Percentiles rank a stretch among this genome's conserved stretches.
Conservation (phyloP, 2,329 filamentous ascomycete species). For the Colletotrichum agaves region DNA sequence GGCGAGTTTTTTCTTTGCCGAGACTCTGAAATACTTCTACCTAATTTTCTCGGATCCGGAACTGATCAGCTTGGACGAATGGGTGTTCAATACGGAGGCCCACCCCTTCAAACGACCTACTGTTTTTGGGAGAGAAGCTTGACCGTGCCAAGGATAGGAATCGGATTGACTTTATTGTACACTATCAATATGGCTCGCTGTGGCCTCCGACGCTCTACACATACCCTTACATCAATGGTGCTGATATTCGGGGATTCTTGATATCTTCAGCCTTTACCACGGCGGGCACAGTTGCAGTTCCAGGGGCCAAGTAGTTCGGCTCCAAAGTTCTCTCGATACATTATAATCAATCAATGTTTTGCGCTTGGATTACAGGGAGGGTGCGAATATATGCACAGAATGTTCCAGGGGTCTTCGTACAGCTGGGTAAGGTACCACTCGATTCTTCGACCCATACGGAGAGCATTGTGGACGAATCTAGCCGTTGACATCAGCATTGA, state of each 20-base stretch:
- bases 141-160: not conserved
- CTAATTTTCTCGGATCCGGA: constrained; percentile 74
- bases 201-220: not conserved
- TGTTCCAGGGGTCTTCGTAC: not conserved
- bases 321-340: no score
- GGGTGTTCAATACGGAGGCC: constrained; percentile 68
- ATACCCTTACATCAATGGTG: not conserved
- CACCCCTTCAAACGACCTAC: constrained; percentile 52
- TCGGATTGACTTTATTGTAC: not conserved
- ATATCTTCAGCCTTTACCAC: not conserved
- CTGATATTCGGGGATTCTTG: not conserved
- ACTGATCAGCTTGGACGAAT: constrained; percentile 74
- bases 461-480: not conserved
- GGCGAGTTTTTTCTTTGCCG: constrained; percentile 78
- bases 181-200: constrained; percentile 10
- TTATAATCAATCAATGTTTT: not conserved
- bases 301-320: not conserved
- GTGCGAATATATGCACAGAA: not conserved
- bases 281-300: not conserved
- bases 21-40: constrained; percentile 82
- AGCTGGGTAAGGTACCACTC: not conserved
- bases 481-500: not conserved
- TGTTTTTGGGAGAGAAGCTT: not conserved
- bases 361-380: not conserved
- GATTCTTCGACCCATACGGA: not conserved